A percentile compares a stretch with the other conserved stretches of the same genome.
phyloP scores from a whole-genome alignment of 805 yeast species.

The Saccharomycopsis fermentans region DNA sequence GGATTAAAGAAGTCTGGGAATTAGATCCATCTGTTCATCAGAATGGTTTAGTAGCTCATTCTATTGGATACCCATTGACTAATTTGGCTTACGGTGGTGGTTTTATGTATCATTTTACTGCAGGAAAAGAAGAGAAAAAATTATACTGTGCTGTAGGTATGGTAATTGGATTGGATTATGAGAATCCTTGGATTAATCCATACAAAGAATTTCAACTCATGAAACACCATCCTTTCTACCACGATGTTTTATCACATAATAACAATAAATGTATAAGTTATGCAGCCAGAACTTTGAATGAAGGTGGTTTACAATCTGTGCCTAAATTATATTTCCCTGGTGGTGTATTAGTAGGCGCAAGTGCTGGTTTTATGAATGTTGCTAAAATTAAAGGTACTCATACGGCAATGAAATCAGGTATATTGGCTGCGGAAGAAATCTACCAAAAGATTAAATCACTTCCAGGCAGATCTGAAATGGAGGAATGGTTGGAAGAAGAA shows the following conservation, averaged over 20 bases:
- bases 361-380: conserved; percentile 95
- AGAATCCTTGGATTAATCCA: conserved; percentile 91
- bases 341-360: conserved; percentile 87
- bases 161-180: conserved; percentile 91
- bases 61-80: conserved; percentile 80
- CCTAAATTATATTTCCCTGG: conserved; percentile 93
- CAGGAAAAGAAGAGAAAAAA: conserved; percentile 32
- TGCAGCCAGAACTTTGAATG: conserved; percentile 94
- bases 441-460: conserved; percentile 42
- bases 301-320: conserved; percentile 92
- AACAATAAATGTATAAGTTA: conserved; percentile 92
- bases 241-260: conserved; percentile 42
- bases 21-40: conserved; percentile 73
- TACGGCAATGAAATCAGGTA: conserved; percentile 93
- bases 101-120: conserved; percentile 94
- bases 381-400: conserved; percentile 97
- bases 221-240: conserved; percentile 86
- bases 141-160: conserved; percentile 75
- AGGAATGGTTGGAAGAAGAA: conserved; percentile 32
- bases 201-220: conserved; percentile 91
- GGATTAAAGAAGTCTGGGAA: conserved; percentile 96
- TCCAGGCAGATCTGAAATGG: conserved; percentile 25
- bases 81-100: conserved; percentile 88
- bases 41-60: conserved; percentile 73
- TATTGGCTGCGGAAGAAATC: conserved; percentile 85